Percentiles rank a stretch among this genome's conserved stretches.
Conservation (phyloP, 2,329 filamentous ascomycete species). For the Epichloe glyceriae region DNA sequence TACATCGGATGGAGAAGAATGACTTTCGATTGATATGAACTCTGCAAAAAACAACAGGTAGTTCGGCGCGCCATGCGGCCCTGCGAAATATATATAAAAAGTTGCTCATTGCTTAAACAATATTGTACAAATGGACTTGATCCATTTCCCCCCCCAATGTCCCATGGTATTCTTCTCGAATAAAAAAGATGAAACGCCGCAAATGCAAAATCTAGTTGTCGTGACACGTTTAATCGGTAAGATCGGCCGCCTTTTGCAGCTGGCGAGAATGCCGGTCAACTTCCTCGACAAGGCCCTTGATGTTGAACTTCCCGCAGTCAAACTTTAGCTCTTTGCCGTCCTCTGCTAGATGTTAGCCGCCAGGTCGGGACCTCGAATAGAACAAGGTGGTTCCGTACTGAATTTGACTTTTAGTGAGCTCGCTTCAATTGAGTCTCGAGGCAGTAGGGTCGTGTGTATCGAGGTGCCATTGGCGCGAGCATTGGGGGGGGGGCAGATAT, state of each 20-base stretch:
- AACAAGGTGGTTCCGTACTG: conserved; percentile 42
- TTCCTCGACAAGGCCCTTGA: conserved; percentile 78
- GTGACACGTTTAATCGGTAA: conserved; percentile 34
- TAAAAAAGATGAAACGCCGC: conserved; percentile 17
- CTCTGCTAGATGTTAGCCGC: conserved; percentile 41
- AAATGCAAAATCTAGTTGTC: conserved; percentile 16
- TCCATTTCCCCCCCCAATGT: conserved; percentile 3
- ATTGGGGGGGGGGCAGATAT: conserved; percentile 62
- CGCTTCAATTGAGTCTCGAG: conserved; percentile 53
- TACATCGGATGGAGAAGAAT: background rate
- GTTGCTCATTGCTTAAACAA: conserved; percentile 1
- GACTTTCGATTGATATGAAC: conserved; percentile 2
- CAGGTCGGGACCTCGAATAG: background rate
- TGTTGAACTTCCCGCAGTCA: conserved; percentile 66
- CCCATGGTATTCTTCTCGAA: background rate
- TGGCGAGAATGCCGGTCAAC: conserved; percentile 78
- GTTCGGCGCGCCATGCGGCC: background rate
- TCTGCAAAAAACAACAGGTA: conserved; percentile 7
- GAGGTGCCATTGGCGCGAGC: conserved; percentile 62
- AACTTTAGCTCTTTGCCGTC: conserved; percentile 85
- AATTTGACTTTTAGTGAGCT: conserved; percentile 70
- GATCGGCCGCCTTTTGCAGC: conserved; percentile 70
- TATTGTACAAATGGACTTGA: conserved; percentile 10
- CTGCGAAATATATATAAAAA: conserved; percentile 20
- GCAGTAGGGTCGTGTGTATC: conserved; percentile 65